Conservation (phyloP, 1,284 basidiomycete genomes). For the Rhizoctonia solani region DNA sequence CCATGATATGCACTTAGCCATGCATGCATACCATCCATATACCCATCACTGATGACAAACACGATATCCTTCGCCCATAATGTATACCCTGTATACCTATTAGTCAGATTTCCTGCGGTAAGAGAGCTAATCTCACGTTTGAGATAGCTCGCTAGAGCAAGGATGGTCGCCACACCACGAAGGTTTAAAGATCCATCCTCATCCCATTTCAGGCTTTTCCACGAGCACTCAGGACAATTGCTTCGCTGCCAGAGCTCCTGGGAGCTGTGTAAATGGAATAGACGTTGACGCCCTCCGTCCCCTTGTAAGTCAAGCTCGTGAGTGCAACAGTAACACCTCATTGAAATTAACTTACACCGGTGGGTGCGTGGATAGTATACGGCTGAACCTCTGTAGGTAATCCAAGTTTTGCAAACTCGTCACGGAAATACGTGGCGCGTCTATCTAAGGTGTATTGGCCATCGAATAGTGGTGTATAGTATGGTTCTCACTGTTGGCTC, state of each 20-base stretch:
- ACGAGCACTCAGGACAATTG: constrained; percentile 90
- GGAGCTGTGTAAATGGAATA: constrained; percentile 85
- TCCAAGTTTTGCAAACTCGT: constrained; percentile 71
- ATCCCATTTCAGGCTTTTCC: constrained; percentile 61
- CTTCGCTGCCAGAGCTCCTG: constrained; percentile 85
- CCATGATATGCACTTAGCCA: constrained; percentile 88
- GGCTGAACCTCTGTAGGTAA: constrained; percentile 67
- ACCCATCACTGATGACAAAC: constrained; percentile 87
- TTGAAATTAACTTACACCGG: constrained; percentile 49
- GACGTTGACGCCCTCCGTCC: constrained; percentile 67
- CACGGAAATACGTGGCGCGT: constrained; percentile 59
- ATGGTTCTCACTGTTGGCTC: constrained; percentile 64
- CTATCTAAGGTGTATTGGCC: constrained; percentile 49
- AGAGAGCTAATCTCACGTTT: constrained; percentile 60
- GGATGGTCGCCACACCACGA: constrained; percentile 81
- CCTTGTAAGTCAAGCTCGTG: constrained; percentile 45
- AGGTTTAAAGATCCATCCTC: constrained; percentile 70
- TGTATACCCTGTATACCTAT: constrained; percentile 66
- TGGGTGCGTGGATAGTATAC: constrained; percentile 61
- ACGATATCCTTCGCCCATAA: constrained; percentile 94
- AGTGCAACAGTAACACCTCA: not conserved
- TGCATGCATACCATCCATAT: constrained; percentile 89
- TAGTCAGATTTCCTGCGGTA: constrained; percentile 1
- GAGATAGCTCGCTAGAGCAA: constrained; percentile 82
- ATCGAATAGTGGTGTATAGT: not conserved